Conservation (phyloP, 352 stramenopile genomes). For the Pythium biforme region DNA sequence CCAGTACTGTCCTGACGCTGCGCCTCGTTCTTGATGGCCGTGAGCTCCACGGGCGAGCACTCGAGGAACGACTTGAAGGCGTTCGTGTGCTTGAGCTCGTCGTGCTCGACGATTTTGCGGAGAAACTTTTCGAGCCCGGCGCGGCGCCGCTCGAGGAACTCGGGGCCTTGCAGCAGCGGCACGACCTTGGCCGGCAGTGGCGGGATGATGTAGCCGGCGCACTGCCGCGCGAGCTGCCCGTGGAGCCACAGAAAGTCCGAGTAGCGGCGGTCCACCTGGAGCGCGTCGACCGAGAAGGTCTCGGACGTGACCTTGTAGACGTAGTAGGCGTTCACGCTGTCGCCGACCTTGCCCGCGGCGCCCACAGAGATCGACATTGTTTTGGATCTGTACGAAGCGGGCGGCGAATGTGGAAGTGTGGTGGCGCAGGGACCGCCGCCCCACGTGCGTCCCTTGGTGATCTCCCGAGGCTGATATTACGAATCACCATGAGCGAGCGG, state of each 20-base stretch:
- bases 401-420: background rate
- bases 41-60: constrained; percentile 73
- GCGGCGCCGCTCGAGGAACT: constrained; percentile 80
- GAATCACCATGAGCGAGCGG: background rate
- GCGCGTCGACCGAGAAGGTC: constrained; percentile 34
- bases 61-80: constrained; percentile 75
- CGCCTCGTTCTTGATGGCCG: constrained; percentile 57
- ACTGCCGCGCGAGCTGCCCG: constrained; percentile 64
- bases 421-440: background rate
- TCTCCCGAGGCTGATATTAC: background rate
- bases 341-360: constrained; percentile 69
- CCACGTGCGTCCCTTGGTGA: constrained; percentile 7
- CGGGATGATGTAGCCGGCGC: constrained; percentile 82
- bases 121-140: constrained; percentile 78
- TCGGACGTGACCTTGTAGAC: constrained; percentile 78
- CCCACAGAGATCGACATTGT: constrained; percentile 58
- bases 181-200: constrained; percentile 78
- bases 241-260: constrained; percentile 87
- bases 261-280: constrained; percentile 76
- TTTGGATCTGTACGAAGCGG: background rate
- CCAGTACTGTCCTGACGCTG: constrained; percentile 12
- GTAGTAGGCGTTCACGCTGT: constrained; percentile 83
- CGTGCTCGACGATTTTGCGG: constrained; percentile 72
- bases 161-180: constrained; percentile 65
- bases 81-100: constrained; percentile 67